Evolutionary conservation across 1,284 basidiomycete genomes (phyloP).

Genomic region (Pseudozyma pruni): DNA sequence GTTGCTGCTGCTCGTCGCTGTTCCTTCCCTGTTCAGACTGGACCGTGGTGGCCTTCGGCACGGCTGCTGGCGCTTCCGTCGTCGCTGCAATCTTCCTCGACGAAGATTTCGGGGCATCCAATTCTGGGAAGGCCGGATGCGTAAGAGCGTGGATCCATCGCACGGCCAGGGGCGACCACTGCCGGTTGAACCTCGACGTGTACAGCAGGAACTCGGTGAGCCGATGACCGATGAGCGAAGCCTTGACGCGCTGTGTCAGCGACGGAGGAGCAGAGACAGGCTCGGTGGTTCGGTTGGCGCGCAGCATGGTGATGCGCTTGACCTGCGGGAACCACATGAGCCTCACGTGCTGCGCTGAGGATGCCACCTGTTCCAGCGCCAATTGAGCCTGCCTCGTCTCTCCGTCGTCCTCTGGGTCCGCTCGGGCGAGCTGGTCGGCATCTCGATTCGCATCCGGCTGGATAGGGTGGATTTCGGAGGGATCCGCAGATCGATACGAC

Average conservation of each 20-base stretch:
- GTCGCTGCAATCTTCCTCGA: conserved; percentile 16
- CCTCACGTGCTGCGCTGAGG: conserved; percentile 83
- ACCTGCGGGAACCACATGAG: conserved; percentile 94
- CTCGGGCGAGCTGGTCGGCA: conserved; percentile 24
- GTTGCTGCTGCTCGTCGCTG: conserved; percentile 23
- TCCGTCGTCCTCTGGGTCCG: conserved; percentile 49
- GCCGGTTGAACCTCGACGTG: conserved; percentile 40
- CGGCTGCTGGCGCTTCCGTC: conserved; percentile 61
- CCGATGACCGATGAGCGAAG: conserved; percentile 38
- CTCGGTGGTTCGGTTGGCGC: conserved; percentile 79
- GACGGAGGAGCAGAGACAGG: conserved; percentile 15
- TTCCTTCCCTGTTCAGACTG: conserved; percentile 47
- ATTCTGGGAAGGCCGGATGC: conserved; percentile 33
- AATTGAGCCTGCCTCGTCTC: conserved; percentile 71
- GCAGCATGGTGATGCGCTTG: conserved; percentile 78
- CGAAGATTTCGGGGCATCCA: background rate
- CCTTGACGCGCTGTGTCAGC: conserved; percentile 29
- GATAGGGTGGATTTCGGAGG: conserved; percentile 48
- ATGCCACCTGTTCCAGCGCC: conserved; percentile 67
- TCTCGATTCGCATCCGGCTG: conserved; percentile 11
- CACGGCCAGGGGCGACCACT: conserved; percentile 30
- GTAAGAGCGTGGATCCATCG: conserved; percentile 49
- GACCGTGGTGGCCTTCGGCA: conserved; percentile 56
- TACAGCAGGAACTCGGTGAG: conserved; percentile 47
- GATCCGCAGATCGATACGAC: conserved; percentile 14